These are phyloP conservation scores for Suillus occidentalis DNA, from an alignment of 768 basidiomycete genomes.

Conservation along the genomic window DNA sequence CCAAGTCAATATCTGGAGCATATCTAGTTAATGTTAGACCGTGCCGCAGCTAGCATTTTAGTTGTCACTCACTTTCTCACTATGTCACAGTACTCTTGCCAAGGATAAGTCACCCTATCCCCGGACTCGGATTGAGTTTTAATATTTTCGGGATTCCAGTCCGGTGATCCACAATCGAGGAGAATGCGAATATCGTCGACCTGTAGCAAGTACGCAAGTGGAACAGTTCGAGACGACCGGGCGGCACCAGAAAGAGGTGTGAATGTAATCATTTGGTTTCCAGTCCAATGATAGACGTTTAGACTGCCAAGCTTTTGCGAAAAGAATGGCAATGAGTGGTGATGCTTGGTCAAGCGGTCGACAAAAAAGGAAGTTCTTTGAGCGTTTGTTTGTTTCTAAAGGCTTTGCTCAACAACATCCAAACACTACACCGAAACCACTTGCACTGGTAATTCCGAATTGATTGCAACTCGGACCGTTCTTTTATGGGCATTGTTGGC, in stretches of 20 bases:
- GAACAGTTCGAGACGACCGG: slow-evolving; percentile 58
- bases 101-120: slow-evolving; percentile 38
- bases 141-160: slow-evolving; percentile 66
- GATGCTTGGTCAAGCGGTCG: background rate
- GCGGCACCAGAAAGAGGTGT: slow-evolving; percentile 88
- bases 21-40: slow-evolving; percentile 42
- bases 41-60: background rate
- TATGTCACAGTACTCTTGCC: slow-evolving; percentile 66
- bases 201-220: slow-evolving; percentile 84
- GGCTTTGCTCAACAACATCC: slow-evolving; percentile 6
- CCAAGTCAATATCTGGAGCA: slow-evolving; percentile 83
- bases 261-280: slow-evolving; percentile 83
- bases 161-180: slow-evolving; percentile 92
- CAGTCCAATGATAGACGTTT: background rate
- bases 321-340: background rate
- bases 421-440: background rate
- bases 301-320: background rate
- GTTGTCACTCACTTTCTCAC: slow-evolving; percentile 61
- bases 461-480: no score
- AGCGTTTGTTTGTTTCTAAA: slow-evolving; percentile 13
- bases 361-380: background rate
- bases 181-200: slow-evolving; percentile 93
- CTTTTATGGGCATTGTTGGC: background rate
- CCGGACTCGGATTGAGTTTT: slow-evolving; percentile 29
- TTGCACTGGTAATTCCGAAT: no score